phyloP scores from a whole-genome alignment of 225 moss, liverwort and hornwort species.

The Bryoerythrophyllum caledonicum region DNA sequence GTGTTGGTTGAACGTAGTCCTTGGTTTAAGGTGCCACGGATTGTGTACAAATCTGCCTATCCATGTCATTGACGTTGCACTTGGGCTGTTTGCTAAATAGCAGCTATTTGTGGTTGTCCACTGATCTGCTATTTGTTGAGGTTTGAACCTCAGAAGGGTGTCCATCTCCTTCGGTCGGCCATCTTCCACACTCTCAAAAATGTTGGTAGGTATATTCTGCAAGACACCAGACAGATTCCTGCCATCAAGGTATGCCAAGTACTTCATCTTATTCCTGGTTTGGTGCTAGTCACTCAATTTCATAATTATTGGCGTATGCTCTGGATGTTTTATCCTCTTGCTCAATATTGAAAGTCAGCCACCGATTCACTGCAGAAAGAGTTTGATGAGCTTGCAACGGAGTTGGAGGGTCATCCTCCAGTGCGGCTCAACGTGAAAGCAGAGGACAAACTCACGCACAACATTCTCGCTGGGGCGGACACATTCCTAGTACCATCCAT shows the following conservation, averaged over 20 bases:
- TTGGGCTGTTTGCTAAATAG: no score
- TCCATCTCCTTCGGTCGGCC: constrained; percentile 64
- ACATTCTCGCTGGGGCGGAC: no score
- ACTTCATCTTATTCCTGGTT: no score
- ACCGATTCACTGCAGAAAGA: constrained; percentile 34
- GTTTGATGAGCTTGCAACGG: constrained; percentile 56
- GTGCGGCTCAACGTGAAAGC: constrained; percentile 59
- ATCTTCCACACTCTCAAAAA: constrained; percentile 61
- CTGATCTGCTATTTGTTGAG: constrained; percentile 77
- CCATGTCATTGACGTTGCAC: no score
- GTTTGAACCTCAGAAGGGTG: constrained; percentile 81
- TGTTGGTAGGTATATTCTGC: constrained; percentile 71
- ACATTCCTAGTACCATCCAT: no score
- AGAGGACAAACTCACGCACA: constrained; percentile 70
- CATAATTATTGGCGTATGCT: no score
- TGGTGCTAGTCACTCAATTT: no score
- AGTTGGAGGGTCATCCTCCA: constrained; percentile 65
- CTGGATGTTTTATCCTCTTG: no score
- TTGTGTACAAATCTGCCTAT: no score
- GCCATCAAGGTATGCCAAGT: constrained; percentile 52
- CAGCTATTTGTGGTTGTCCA: no score
- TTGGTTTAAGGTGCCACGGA: no score
- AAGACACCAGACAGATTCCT: constrained; percentile 72
- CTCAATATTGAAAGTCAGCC: no score
- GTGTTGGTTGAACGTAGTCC: background rate